Base-by-base conservation (phyloP, 768 basidiomycete species). In the Coprinopsis strossmayeri region DNA sequence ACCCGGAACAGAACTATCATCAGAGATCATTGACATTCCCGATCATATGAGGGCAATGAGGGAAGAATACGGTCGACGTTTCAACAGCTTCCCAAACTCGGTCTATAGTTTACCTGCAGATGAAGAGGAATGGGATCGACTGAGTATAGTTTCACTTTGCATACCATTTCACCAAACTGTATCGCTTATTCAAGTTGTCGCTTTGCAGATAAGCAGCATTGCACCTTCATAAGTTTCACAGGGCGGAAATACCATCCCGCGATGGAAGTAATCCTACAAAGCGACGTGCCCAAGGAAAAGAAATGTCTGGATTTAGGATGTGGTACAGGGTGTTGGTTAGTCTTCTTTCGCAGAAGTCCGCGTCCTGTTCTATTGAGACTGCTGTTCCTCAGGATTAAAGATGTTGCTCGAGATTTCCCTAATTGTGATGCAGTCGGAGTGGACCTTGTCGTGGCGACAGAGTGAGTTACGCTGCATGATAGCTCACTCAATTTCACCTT, bases 391-490 rank as follows among this genome's bases (percentile, higher is more conserved):
- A 90, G 88, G 87, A 84, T 89, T 55, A 74, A 84, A 63, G 83
- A 89, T 34, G 69, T 81, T 25, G 86, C 85, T 26, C 72, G 72
- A 40, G 83, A 88, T 58, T 90, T 82, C 60, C 85, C 87, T 34
- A 60, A 83, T 55, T 79, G 77, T 61, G 73, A 66, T 54, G 75
- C 78, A 17, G 82, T 90, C 25, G 88, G 83, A 28, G 83, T 90
- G 27, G 87, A 91, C 64, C 71, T 90, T 21, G 79, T 87, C 54
- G 87, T 86, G 47, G 84, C 88, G 82, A 81, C 87, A 65, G 76
- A 50, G 49, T 50, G 34, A 18, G 43, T 50, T n/a, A n/a, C n/a
- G n/a, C n/a, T n/a, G n/a, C n/a, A n/a, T n/a, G n/a, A n/a, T n/a
- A n/a, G n/a, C n/a, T n/a, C n/a, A n/a, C n/a, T n/a, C n/a, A n/a